These are phyloP conservation scores for Sextonia rubra DNA, from an alignment of 164 flowering plant species.

Conservation along the genomic window DNA sequence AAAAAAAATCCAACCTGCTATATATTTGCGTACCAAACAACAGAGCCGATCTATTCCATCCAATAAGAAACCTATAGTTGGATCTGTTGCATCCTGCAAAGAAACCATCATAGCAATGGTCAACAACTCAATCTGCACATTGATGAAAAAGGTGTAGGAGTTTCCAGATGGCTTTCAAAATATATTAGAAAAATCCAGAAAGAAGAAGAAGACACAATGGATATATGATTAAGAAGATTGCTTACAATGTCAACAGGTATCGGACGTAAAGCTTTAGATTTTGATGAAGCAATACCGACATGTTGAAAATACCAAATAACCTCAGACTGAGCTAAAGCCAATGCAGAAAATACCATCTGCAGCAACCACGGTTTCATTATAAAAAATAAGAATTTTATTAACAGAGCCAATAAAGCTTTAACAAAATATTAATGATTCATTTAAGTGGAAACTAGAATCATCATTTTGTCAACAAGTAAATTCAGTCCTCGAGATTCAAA, in stretches of 20 bases:
- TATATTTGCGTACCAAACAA: slow-evolving; percentile 92
- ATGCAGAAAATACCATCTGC: slow-evolving; percentile 98
- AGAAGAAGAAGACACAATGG: no score
- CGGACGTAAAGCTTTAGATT: slow-evolving; percentile 60
- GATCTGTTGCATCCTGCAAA: slow-evolving; percentile 90
- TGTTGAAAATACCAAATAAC: slow-evolving; percentile 95
- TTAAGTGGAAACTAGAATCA: neutral
- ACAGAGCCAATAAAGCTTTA: neutral
- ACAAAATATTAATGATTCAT: neutral
- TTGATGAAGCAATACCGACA: slow-evolving; percentile 76
- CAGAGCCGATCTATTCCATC: slow-evolving; percentile 95
- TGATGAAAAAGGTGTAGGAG: neutral
- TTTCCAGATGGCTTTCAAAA: neutral
- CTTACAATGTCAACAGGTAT: slow-evolving; percentile 82
- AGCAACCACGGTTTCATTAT: neutral
- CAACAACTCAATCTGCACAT: neutral
- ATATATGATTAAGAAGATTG: neutral
- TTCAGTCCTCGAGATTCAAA: no score
- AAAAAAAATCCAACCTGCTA: slow-evolving; percentile 55
- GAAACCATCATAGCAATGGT: slow-evolving; percentile 10
- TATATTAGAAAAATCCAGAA: no score
- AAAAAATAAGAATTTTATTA: neutral
- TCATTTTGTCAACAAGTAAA: neutral
- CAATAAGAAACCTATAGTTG: slow-evolving; percentile 89
- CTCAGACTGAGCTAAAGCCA: slow-evolving; percentile 91